A percentile compares a stretch with the other conserved stretches of the same genome.
phyloP scores from a whole-genome alignment of 805 yeast species.

The Yamadazyma kitorensis region DNA sequence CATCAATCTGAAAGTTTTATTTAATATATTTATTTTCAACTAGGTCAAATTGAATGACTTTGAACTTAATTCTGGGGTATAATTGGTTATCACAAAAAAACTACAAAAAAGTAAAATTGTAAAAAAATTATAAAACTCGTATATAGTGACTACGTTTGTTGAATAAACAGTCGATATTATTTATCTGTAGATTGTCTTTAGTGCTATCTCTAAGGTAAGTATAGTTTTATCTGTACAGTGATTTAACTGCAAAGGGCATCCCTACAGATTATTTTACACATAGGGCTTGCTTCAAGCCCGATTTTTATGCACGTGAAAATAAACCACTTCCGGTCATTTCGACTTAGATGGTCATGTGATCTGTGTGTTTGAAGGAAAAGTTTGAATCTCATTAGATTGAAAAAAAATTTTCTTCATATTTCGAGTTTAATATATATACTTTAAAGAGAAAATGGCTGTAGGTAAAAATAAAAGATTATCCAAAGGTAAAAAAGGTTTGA shows the following conservation, averaged over 20 bases:
- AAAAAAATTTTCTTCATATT: constrained; percentile 8
- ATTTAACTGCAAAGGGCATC: too few species aligned
- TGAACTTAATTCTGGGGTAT: too few species aligned
- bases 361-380: not conserved
- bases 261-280: too few species aligned
- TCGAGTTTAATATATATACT: too few species aligned
- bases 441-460: too few species aligned
- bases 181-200: not conserved
- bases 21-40: constrained; percentile 3
- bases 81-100: too few species aligned
- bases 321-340: constrained; percentile 4
- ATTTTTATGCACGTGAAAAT: not conserved
- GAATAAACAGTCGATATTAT: constrained; percentile 47
- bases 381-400: constrained; percentile 2
- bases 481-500: constrained; percentile 93
- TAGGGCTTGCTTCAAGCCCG: too few species aligned
- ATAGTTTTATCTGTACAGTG: not conserved
- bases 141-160: constrained; percentile 30
- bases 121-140: constrained; percentile 8
- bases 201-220: too few species aligned
- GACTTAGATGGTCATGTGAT: constrained; percentile 4
- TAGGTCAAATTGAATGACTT: constrained; percentile 8
- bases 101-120: too few species aligned
- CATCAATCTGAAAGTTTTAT: too few species aligned
- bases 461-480: constrained; percentile 67